Evolutionary conservation across 805 yeast genomes (phyloP).

Genomic region (Candida boleticola): DNA sequence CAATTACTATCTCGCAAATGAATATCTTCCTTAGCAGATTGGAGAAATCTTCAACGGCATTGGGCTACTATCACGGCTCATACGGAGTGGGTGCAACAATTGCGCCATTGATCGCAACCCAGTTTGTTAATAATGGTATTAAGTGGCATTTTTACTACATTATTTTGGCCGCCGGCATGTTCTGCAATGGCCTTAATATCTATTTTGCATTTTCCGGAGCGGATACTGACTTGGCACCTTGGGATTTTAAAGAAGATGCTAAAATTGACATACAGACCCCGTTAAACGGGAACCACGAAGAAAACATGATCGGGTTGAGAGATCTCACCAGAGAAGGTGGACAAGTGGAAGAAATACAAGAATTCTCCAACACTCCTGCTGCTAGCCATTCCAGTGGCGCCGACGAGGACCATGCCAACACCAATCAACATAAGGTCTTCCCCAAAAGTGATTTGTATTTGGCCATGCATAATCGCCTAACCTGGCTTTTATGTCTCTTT

Average conservation of each 20-base stretch:
- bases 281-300: not conserved
- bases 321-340: slow-evolving; percentile 3
- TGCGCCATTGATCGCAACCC: slow-evolving; percentile 64
- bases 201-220: slow-evolving; percentile 48
- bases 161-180: slow-evolving; percentile 43
- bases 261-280: not conserved
- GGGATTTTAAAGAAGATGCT: slow-evolving; percentile 21
- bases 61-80: slow-evolving; percentile 64
- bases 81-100: slow-evolving; percentile 74
- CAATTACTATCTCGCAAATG: slow-evolving; percentile 47
- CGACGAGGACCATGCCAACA: not conserved
- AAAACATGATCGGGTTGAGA: slow-evolving; percentile 2
- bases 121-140: slow-evolving; percentile 48
- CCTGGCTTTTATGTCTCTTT: slow-evolving; percentile 52
- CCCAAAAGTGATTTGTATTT: slow-evolving; percentile 23
- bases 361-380: not conserved
- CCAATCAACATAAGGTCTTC: not conserved
- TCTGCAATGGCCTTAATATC: slow-evolving; percentile 28
- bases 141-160: slow-evolving; percentile 54
- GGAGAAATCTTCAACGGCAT: slow-evolving; percentile 52
- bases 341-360: not conserved
- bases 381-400: not conserved
- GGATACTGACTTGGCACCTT: slow-evolving; percentile 42
- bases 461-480: slow-evolving; percentile 38
- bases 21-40: slow-evolving; percentile 52